Evolutionary conservation across 148 eudicot species (phyloP).

Genomic region (Amaranthus cruentus): DNA sequence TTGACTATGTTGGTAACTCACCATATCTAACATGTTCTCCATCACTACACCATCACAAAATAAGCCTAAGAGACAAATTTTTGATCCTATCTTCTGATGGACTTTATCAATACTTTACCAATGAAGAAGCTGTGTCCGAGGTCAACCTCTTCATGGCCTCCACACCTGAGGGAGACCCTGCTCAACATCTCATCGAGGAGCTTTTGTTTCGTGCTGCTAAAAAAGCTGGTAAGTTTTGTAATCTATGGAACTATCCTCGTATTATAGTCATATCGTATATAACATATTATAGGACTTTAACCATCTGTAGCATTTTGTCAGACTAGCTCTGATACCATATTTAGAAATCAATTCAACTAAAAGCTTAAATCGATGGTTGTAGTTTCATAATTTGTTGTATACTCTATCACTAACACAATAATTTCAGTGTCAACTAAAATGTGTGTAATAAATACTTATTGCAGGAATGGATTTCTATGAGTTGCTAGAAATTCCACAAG

Average conservation of each 20-base stretch:
- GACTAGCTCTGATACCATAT: background rate
- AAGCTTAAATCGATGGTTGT: background rate
- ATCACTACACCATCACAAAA: constrained; percentile 62
- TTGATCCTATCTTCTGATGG: constrained; percentile 88
- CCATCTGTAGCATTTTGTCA: background rate
- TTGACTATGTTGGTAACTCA: constrained; percentile 61
- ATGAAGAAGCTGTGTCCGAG: constrained; percentile 70
- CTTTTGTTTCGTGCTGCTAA: constrained; percentile 86
- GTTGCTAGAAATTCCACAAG: constrained; percentile 93
- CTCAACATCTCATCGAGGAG: constrained; percentile 84
- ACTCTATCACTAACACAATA: too few relatives aligned
- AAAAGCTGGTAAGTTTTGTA: constrained; percentile 51
- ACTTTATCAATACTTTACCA: constrained; percentile 86
- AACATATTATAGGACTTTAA: too few relatives aligned
- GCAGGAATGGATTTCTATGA: constrained; percentile 57
- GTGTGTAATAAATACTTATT: background rate
- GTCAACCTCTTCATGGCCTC: constrained; percentile 60
- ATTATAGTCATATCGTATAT: too few relatives aligned
- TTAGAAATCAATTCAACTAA: background rate
- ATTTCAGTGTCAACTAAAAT: too few relatives aligned
- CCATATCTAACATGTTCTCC: constrained; percentile 75
- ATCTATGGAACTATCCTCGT: too few relatives aligned
- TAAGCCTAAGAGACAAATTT: constrained; percentile 57
- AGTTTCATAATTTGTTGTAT: too few relatives aligned
- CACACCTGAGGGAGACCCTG: constrained; percentile 90